Evolutionary conservation across 129 eudicot genomes (phyloP), one percentile per base, ranked within the genome.

Genomic region (Sambucus nigra): DNA sequence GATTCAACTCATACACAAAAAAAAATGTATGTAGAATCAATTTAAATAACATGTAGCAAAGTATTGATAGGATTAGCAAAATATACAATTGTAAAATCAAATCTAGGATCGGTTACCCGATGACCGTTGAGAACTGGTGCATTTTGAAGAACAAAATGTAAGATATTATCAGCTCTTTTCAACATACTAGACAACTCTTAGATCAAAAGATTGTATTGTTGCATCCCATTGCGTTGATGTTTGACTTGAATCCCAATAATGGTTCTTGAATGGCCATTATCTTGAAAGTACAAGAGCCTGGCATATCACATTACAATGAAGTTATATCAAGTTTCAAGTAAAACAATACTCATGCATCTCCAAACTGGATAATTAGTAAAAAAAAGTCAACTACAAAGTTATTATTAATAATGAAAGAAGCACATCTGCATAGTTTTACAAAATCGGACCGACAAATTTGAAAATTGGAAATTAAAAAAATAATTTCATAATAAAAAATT

Each of bases 221-320:
- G 69, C 69, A 20, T 62, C 55, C 95, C 88, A 15, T 74, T 79
- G 46, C 64, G 71, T 59, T 71, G 75, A 28, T 28, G 70, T 61
- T 64, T 85, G 48, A 59, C 62, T 62, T 91, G 94, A 72, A 91
- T 77, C 55, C 95, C 98, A 69, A 91, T 70, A 58, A 91, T 91
- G 69, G 98, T 91, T 70, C 95, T 85, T 61, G 98, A 91, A 63
- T 91, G 98, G 47, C 98, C 98, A 57, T 91, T 70, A 51, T 91
- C 89, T 71, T 91, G 98, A 77, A 91, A 91, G 73, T 91, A 91
- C 81, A 91, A 74, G 57, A 95, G 98, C 83, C 98, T 91, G 89
- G 41, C 33, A 59, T 23, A 38, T 17, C 35, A 63, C 17, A 17
- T 18, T 60, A 5, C 53, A 62, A 14, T 25, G 10, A 31, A 31